Evolutionary conservation across 805 yeast species (phyloP), one percentile per base, ranked within the genome.

Genomic region (Yamadazyma takamatsuzukensis): DNA sequence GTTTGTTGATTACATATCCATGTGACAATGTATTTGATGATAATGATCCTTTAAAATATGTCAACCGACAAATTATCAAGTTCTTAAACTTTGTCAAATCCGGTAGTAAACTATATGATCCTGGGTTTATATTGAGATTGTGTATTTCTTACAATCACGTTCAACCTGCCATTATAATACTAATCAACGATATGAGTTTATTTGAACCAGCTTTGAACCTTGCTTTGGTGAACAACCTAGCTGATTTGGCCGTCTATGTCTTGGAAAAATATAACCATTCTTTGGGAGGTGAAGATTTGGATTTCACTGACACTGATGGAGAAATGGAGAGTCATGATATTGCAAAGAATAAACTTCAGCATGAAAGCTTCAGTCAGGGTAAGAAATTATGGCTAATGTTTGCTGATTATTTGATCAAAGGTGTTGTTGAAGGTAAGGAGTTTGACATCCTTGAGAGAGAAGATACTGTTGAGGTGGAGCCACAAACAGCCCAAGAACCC

Each of bases 141-240:
- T 83, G 95, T 45, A 66, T 83, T 30, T 72, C 70, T 35, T 71
- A 73, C 48, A 54, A 72, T 8, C 77, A 75, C 37, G 64, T 69
- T 30, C 75, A 75, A 39, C 72, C 89, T 1, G 88, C 95, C 1
- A 77, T 87, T 7, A 70, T 74, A 37, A 70, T 93, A n/a, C 78
- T 83, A 45, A 74, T 93, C 1, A 64, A 74, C 31, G 68, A 63
- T 35, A 58, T 86, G 56, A 75, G 70, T 4, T 67, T 83, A 28
- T 84, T 71, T 49, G 95, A 87, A 39, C 88, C 84, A 33, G 97
- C 97, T 0, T 76, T 89, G 21, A 68, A 69, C 30, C 54, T 93
- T 34, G 90, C 96, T 0, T 61, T 93, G 28, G 69, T 74, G 4
- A 59, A 76, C 39, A 74, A 74, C 21, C 60, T 81, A 45, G 57